A percentile compares a stretch with the other conserved stretches of the same genome.
These are phyloP conservation scores for Rhizopogon rudus DNA, from an alignment of 768 basidiomycete species.

Conservation along the genomic window DNA sequence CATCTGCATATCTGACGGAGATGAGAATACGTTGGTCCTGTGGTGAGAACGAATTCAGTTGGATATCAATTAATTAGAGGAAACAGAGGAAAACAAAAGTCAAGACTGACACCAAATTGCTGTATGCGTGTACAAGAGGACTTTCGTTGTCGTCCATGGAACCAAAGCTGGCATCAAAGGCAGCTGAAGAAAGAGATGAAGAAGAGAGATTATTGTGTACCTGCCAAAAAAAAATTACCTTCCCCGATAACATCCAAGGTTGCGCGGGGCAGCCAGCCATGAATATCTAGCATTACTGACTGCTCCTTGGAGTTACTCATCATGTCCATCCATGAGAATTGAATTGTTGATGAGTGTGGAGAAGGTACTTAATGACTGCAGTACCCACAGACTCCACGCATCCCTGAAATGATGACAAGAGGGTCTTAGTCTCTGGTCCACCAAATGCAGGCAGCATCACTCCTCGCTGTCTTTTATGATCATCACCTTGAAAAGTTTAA, in stretches of 20 bases:
- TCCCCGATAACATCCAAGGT: constrained; percentile 48
- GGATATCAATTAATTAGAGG: no score
- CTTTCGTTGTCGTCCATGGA: constrained; percentile 23
- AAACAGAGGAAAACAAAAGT: no score
- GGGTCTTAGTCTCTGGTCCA: constrained; percentile 43
- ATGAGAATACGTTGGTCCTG: no score
- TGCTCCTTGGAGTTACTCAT: no score
- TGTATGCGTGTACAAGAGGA: background rate
- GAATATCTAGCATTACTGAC: no score
- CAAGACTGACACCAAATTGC: no score
- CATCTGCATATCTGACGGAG: no score
- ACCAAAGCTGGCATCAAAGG: constrained; percentile 46
- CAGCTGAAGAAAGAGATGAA: constrained; percentile 24
- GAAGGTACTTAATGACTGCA: background rate
- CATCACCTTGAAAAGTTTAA: constrained; percentile 21
- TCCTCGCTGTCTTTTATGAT: constrained; percentile 49
- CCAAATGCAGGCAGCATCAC: constrained; percentile 55
- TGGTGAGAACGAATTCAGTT: no score
- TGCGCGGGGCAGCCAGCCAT: no score
- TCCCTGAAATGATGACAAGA: constrained; percentile 43
- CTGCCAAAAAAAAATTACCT: constrained; percentile 22
- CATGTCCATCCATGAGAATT: constrained; percentile 11
- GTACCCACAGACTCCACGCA: constrained; percentile 21
- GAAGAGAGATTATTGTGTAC: background rate
- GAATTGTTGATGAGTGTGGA: background rate